Conservation (phyloP, 257 asterid species). For the Avicennia marina region DNA sequence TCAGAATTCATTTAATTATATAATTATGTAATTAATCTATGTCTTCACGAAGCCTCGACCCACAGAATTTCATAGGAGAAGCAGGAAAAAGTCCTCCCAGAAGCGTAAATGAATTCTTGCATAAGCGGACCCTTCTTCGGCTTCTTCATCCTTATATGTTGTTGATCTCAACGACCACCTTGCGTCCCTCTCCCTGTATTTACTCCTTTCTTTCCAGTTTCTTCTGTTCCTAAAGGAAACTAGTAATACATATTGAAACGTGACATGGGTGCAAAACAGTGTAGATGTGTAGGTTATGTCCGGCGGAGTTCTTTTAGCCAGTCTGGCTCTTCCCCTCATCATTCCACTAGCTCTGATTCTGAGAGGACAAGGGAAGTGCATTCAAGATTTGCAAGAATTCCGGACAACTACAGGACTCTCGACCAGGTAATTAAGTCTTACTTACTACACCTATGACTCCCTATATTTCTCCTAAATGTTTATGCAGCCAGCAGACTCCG, state of each 20-base stretch:
- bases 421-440: slow-evolving; percentile 48
- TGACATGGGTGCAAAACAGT: slow-evolving; percentile 42
- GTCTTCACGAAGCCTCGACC: no score
- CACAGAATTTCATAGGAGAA: no score
- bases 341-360: slow-evolving; percentile 3
- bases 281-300: neutral
- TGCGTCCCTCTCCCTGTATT: neutral
- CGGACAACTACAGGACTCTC: slow-evolving; percentile 50
- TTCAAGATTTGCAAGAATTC: slow-evolving; percentile 44
- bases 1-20: no score
- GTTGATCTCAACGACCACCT: slow-evolving; percentile 9
- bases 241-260: no score
- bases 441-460: neutral
- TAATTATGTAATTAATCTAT: no score
- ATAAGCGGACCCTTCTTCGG: slow-evolving; percentile 8
- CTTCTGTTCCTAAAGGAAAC: slow-evolving; percentile 2
- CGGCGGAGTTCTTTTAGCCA: no score
- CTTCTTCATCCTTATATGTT: neutral
- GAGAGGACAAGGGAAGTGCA: slow-evolving; percentile 23
- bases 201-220: neutral
- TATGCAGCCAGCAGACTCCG: no score
- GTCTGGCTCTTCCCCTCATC: slow-evolving; percentile 19
- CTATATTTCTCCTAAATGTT: neutral
- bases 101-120: slow-evolving; percentile 1
- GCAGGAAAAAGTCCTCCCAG: slow-evolving; percentile 30